Conservation (phyloP, 2,329 filamentous ascomycete species). For the Aureobasidium namibiae region DNA sequence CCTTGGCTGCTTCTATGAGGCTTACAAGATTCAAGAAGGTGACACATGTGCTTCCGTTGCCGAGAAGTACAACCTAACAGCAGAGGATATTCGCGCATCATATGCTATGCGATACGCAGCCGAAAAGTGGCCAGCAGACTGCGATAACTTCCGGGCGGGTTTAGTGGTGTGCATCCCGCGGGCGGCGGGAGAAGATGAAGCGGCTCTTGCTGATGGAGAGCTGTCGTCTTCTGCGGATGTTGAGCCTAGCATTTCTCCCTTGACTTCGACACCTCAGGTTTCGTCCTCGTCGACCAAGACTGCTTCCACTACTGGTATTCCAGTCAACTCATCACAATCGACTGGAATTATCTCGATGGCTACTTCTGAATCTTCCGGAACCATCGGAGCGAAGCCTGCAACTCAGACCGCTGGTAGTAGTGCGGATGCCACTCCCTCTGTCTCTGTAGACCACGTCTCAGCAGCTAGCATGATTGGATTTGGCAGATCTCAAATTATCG, state of each 20-base stretch:
- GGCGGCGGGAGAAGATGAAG: not conserved
- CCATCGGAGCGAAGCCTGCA: not conserved
- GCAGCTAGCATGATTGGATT: too few species aligned
- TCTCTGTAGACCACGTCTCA: not conserved
- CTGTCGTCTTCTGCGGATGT: not conserved
- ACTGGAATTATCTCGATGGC: not conserved
- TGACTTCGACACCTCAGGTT: not conserved
- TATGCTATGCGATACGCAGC: not conserved
- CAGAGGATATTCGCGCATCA: not conserved
- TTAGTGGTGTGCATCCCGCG: not conserved
- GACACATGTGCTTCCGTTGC: not conserved
- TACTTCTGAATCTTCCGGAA: not conserved
- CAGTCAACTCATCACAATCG: not conserved
- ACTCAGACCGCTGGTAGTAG: not conserved
- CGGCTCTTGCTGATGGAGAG: not conserved
- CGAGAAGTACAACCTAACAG: not conserved
- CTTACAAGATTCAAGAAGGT: not conserved
- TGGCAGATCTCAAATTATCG: not conserved
- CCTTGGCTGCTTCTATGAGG: not conserved
- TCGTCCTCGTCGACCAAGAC: not conserved
- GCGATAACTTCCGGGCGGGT: not conserved
- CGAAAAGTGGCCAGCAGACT: not conserved
- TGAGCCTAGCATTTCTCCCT: not conserved
- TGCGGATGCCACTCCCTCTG: not conserved
- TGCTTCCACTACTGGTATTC: not conserved